phyloP scores from a whole-genome alignment of 495 filamentous ascomycete species.

The Durotheca rogersii region DNA sequence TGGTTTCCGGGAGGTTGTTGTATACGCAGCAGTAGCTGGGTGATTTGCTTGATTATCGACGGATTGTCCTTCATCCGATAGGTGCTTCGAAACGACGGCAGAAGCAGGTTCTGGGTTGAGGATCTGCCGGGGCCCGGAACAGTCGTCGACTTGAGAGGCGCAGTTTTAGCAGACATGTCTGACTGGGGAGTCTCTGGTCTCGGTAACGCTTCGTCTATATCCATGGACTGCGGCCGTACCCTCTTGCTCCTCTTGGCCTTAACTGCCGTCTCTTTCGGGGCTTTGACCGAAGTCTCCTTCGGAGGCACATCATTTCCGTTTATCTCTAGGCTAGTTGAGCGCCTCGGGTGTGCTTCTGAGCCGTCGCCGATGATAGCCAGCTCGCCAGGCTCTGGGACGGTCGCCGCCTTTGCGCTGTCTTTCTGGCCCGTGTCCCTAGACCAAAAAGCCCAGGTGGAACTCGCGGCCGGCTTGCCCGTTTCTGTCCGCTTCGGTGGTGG shows the following conservation, averaged over 20 bases:
- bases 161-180: slow-evolving; percentile 34
- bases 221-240: slow-evolving; percentile 49
- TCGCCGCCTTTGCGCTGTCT: slow-evolving; percentile 34
- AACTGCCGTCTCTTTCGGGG: slow-evolving; percentile 23
- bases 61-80: slow-evolving; percentile 67
- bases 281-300: slow-evolving; percentile 40
- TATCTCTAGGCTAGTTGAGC: slow-evolving; percentile 55
- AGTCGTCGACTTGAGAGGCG: slow-evolving; percentile 17
- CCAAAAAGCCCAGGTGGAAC: slow-evolving; percentile 86
- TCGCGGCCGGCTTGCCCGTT: slow-evolving; percentile 34
- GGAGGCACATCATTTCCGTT: slow-evolving; percentile 40
- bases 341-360: slow-evolving; percentile 62
- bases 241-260: slow-evolving; percentile 52
- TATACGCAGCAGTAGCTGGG: slow-evolving; percentile 62
- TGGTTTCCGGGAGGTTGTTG: slow-evolving; percentile 65
- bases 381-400: slow-evolving; percentile 57
- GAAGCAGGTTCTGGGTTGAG: slow-evolving; percentile 59
- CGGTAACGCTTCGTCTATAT: slow-evolving; percentile 42
- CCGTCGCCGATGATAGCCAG: slow-evolving; percentile 67
- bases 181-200: slow-evolving; percentile 40
- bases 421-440: slow-evolving; percentile 60
- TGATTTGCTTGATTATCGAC: slow-evolving; percentile 70
- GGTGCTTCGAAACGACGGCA: slow-evolving; percentile 67
- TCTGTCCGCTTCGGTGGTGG: slow-evolving; percentile 27
- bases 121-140: slow-evolving; percentile 38